Percentiles rank a stretch among this genome's conserved stretches.
Conservation (phyloP, 2,329 filamentous ascomycete genomes). For the Mollisiaceae sp. region DNA sequence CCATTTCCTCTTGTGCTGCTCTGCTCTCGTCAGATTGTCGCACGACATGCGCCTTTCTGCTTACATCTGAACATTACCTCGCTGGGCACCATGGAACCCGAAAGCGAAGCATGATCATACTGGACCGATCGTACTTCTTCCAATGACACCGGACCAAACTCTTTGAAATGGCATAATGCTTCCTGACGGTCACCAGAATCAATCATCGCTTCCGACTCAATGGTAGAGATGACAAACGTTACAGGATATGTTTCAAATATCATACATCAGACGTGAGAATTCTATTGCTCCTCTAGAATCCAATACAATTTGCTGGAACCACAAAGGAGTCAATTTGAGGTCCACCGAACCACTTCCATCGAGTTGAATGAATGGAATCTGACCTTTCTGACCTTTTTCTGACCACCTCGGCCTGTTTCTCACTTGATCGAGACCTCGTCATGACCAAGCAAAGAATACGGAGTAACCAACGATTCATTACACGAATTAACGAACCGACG, state of each 20-base stretch:
- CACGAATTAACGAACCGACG: not conserved
- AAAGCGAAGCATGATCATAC: not conserved
- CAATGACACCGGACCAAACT: not conserved
- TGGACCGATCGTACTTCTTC: not conserved
- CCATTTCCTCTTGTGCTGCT: not conserved
- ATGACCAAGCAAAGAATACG: not conserved
- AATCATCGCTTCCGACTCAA: not conserved
- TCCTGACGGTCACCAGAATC: constrained; percentile 1
- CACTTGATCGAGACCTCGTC: not conserved
- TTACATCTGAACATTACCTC: not conserved
- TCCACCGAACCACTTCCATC: not conserved
- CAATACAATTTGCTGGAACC: not conserved
- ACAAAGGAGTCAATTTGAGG: not conserved
- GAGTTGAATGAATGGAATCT: not conserved
- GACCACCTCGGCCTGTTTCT: not conserved
- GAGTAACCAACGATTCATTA: not conserved
- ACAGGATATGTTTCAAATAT: not conserved
- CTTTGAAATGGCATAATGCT: not conserved
- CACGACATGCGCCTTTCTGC: not conserved
- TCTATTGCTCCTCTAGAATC: not conserved
- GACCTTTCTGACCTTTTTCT: not conserved
- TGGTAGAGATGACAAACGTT: not conserved
- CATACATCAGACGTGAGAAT: not conserved
- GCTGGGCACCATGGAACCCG: not conserved
- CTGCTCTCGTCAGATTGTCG: not conserved